Conservation (phyloP, 768 basidiomycete species). For the Lentinula sp. region DNA sequence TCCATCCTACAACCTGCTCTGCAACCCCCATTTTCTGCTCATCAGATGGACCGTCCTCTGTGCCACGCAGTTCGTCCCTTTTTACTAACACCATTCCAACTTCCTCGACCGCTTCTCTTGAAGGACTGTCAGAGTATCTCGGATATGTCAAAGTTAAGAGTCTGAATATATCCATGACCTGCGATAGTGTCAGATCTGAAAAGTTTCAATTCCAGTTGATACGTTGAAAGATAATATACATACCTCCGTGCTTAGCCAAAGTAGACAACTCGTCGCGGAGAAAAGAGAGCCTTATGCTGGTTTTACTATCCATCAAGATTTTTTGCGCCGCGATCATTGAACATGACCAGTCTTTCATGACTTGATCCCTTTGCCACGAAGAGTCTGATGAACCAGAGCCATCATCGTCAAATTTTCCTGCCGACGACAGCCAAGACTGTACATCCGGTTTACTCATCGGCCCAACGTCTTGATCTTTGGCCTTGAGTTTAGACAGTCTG, state of each 20-base stretch:
- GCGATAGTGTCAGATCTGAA: constrained; percentile 54
- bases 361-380: constrained; percentile 49
- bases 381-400: constrained; percentile 10
- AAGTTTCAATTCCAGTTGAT: constrained; percentile 1
- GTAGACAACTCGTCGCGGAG: constrained; percentile 55
- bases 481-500: constrained; percentile 43
- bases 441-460: constrained; percentile 50
- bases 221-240: constrained; percentile 14
- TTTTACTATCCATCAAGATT: constrained; percentile 43
- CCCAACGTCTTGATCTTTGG: constrained; percentile 33
- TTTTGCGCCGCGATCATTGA: constrained; percentile 50
- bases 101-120: constrained; percentile 64
- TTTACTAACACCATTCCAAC: constrained; percentile 60
- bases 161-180: constrained; percentile 64
- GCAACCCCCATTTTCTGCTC: constrained; percentile 51
- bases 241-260: constrained; percentile 54
- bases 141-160: constrained; percentile 73
- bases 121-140: constrained; percentile 68
- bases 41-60: constrained; percentile 28
- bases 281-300: constrained; percentile 51
- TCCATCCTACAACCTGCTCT: constrained; percentile 74
- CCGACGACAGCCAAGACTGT: constrained; percentile 57
- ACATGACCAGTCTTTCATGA: constrained; percentile 48
- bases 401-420: constrained; percentile 27
- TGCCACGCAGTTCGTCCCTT: constrained; percentile 52